Evolutionary conservation across 2,329 filamentous ascomycete genomes (phyloP).

Genomic region (Zymoseptoria brevis): DNA sequence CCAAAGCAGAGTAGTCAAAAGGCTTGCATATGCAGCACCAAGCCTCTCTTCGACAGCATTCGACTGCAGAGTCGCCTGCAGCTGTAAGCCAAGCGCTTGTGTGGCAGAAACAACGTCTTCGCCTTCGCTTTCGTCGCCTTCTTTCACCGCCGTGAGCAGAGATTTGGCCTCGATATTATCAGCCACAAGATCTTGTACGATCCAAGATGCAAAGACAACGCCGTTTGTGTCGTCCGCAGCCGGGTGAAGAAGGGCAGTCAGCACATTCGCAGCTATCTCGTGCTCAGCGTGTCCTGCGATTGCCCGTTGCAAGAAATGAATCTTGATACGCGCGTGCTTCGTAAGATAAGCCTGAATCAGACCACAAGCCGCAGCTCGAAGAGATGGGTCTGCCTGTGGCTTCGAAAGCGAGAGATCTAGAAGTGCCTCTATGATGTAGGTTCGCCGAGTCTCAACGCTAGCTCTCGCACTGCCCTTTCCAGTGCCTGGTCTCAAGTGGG

Average conservation of each 20-base stretch:
- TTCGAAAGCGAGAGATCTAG: constrained; percentile 71
- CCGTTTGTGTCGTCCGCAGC: constrained; percentile 73
- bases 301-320: constrained; percentile 79
- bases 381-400: constrained; percentile 61
- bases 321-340: constrained; percentile 69
- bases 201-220: constrained; percentile 79
- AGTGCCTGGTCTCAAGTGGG: constrained; percentile 16
- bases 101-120: constrained; percentile 95
- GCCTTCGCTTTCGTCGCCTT: constrained; percentile 79
- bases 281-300: constrained; percentile 83
- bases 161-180: constrained; percentile 73
- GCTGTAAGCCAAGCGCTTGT: constrained; percentile 75
- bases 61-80: constrained; percentile 66
- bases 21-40: constrained; percentile 77
- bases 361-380: constrained; percentile 76
- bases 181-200: constrained; percentile 77
- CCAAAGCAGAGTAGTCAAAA: constrained; percentile 82
- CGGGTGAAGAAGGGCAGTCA: constrained; percentile 69
- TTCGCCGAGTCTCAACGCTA: constrained; percentile 30
- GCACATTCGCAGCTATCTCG: constrained; percentile 71
- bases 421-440: constrained; percentile 90
- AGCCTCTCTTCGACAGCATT: constrained; percentile 63
- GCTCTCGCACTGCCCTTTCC: constrained; percentile 19
- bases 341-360: constrained; percentile 90
- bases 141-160: constrained; percentile 70